phyloP scores from a whole-genome alignment of 176 grass and related monocot genomes.

The sorghum (Sorghum bicolor) region DNA sequence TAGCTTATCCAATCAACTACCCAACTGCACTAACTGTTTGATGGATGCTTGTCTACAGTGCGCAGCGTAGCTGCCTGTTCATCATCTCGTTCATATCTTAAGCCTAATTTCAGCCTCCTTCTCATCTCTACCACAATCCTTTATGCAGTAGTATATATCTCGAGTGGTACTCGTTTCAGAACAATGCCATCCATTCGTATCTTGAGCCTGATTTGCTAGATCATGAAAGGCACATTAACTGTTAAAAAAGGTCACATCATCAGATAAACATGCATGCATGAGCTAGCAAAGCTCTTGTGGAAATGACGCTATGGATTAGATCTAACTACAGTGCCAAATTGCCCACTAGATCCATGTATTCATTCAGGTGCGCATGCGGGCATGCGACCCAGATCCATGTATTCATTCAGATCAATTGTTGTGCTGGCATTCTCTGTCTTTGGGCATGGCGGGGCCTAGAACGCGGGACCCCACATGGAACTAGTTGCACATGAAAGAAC shows the following conservation, averaged over 20 bases:
- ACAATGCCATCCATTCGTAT: not conserved
- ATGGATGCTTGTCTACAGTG: not conserved
- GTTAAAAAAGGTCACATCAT: not conserved
- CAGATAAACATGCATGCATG: not conserved
- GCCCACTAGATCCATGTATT: not conserved
- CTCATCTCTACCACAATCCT: too few species aligned
- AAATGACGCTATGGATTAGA: slow-evolving; percentile 22
- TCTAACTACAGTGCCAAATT: slow-evolving; percentile 4
- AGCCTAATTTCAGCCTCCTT: too few species aligned
- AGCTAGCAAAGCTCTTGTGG: not conserved
- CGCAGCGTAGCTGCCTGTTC: not conserved
- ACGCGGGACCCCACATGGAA: not conserved
- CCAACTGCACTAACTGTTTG: slow-evolving; percentile 12
- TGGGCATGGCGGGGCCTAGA: not conserved
- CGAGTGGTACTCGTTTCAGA: too few species aligned
- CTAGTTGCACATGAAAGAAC: not conserved
- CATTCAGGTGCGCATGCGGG: too few species aligned
- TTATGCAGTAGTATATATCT: too few species aligned
- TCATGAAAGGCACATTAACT: not conserved
- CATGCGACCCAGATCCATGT: too few species aligned
- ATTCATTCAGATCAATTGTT: too few species aligned
- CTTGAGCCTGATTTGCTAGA: not conserved
- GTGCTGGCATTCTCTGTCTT: slow-evolving; percentile 29
- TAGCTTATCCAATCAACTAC: not conserved
- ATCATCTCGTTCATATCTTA: slow-evolving; percentile 10